phyloP scores from a whole-genome alignment of 768 basidiomycete genomes.

The Boletus reticulatus region DNA sequence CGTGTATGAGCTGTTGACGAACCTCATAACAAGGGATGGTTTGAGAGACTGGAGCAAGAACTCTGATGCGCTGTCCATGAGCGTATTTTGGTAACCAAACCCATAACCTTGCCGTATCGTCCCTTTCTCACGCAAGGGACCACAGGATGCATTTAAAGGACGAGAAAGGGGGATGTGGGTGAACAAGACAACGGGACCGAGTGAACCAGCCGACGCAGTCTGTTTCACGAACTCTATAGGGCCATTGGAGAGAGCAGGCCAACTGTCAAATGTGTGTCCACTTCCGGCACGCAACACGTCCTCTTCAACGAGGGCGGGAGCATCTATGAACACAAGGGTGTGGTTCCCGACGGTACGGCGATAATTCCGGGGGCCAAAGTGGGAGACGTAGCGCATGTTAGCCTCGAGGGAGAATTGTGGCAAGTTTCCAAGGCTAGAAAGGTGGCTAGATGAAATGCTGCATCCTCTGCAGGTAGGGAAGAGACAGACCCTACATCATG shows the following conservation, averaged over 20 bases:
- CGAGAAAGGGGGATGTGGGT: slow-evolving; percentile 89
- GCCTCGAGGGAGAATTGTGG: slow-evolving; percentile 40
- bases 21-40: slow-evolving; percentile 79
- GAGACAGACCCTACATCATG: slow-evolving; percentile 75
- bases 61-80: slow-evolving; percentile 62
- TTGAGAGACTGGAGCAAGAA: slow-evolving; percentile 63
- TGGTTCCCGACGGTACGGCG: slow-evolving; percentile 67
- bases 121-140: slow-evolving; percentile 72
- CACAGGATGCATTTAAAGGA: slow-evolving; percentile 66
- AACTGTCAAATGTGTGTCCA: slow-evolving; percentile 42
- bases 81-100: slow-evolving; percentile 80
- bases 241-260: slow-evolving; percentile 48
- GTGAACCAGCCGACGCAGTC: slow-evolving; percentile 27
- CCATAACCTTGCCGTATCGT: slow-evolving; percentile 73
- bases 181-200: slow-evolving; percentile 64
- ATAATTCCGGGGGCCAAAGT: slow-evolving; percentile 76
- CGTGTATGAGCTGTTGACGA: slow-evolving; percentile 11
- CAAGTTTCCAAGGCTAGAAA: slow-evolving; percentile 28
- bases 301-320: slow-evolving; percentile 73
- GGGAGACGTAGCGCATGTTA: slow-evolving; percentile 56
- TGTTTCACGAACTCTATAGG: slow-evolving; percentile 53
- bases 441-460: slow-evolving; percentile 1
- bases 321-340: slow-evolving; percentile 69
- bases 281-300: slow-evolving; percentile 49
- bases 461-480: neutral